phyloP scores from a whole-genome alignment of 2,329 filamentous ascomycete species.

The Cercospora nicotianae region DNA sequence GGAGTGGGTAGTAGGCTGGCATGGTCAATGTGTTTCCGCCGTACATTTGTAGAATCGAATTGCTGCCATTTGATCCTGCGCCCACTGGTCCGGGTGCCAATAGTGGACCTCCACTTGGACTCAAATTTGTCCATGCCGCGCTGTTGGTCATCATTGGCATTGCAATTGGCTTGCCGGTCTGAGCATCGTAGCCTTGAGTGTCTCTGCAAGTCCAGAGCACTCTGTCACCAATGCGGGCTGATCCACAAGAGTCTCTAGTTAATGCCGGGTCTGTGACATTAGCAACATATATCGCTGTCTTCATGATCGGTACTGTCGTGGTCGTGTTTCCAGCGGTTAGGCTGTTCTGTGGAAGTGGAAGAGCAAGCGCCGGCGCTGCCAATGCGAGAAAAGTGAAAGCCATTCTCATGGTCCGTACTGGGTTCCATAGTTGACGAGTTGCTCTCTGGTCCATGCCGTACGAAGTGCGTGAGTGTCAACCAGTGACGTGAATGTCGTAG shows the following conservation, averaged over 20 bases:
- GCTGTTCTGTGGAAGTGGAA: slow-evolving; percentile 8
- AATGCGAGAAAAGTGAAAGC: neutral
- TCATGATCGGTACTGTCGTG: slow-evolving; percentile 19
- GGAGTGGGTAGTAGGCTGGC: slow-evolving; percentile 25
- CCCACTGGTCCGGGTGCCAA: slow-evolving; percentile 19
- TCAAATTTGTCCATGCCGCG: slow-evolving; percentile 29
- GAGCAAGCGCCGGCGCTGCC: slow-evolving; percentile 17
- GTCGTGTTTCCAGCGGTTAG: neutral
- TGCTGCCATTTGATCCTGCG: slow-evolving; percentile 23
- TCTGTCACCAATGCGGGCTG: slow-evolving; percentile 22
- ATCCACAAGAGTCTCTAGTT: slow-evolving; percentile 32
- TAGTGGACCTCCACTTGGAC: slow-evolving; percentile 12
- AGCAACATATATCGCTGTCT: slow-evolving; percentile 21
- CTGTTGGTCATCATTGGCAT: slow-evolving; percentile 27
- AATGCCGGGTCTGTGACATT: slow-evolving; percentile 30
- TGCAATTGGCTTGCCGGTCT: slow-evolving; percentile 8
- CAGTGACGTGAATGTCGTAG: neutral
- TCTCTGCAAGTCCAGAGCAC: slow-evolving; percentile 34
- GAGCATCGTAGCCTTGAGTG: slow-evolving; percentile 21
- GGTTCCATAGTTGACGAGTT: neutral
- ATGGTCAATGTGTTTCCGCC: slow-evolving; percentile 16
- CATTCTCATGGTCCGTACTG: neutral
- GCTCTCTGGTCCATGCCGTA: neutral
- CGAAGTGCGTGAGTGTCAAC: neutral
- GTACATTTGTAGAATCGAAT: slow-evolving; percentile 28